A percentile compares a stretch with the other conserved stretches of the same genome.
These are phyloP conservation scores for Aspergillus piperis DNA, from an alignment of 2,329 filamentous ascomycete genomes.

Conservation along the genomic window DNA sequence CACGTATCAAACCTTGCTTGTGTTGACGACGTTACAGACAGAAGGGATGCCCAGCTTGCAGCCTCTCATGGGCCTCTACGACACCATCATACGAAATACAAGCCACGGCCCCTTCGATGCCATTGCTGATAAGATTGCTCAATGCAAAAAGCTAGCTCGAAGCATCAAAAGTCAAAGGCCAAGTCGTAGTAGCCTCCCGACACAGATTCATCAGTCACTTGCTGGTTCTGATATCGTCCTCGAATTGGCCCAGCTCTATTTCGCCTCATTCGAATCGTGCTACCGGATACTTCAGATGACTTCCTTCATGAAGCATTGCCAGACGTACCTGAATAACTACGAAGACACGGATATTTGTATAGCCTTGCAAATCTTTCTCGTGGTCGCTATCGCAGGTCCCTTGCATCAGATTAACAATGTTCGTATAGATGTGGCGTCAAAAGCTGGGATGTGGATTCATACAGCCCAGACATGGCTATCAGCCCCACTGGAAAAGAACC, in stretches of 20 bases:
- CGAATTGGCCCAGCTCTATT: slow-evolving; percentile 24
- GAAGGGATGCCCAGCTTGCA: slow-evolving; percentile 12
- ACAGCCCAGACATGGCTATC: slow-evolving; percentile 25
- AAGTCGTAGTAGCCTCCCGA: slow-evolving; percentile 18
- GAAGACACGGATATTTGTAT: slow-evolving; percentile 12
- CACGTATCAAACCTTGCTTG: not conserved
- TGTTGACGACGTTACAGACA: slow-evolving; percentile 9
- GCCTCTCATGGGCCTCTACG: slow-evolving; percentile 10
- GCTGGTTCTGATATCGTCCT: slow-evolving; percentile 18
- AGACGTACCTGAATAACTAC: slow-evolving; percentile 16
- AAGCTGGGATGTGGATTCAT: slow-evolving; percentile 17
- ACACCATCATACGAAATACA: not conserved
- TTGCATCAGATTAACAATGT: slow-evolving; percentile 14
- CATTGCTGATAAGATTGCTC: slow-evolving; percentile 10
- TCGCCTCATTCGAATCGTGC: slow-evolving; percentile 30
- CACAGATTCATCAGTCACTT: slow-evolving; percentile 13
- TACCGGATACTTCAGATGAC: slow-evolving; percentile 31
- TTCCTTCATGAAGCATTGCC: slow-evolving; percentile 31
- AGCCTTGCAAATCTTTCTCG: slow-evolving; percentile 25
- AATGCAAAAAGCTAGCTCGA: slow-evolving; percentile 29
- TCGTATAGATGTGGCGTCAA: slow-evolving; percentile 9
- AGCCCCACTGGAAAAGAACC: slow-evolving; percentile 24
- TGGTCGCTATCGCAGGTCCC: slow-evolving; percentile 19
- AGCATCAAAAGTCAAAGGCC: slow-evolving; percentile 23
- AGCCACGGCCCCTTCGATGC: not conserved